These are phyloP conservation scores for Leptographium wingfieldii DNA, from an alignment of 2,329 filamentous ascomycete genomes.

Conservation along the genomic window DNA sequence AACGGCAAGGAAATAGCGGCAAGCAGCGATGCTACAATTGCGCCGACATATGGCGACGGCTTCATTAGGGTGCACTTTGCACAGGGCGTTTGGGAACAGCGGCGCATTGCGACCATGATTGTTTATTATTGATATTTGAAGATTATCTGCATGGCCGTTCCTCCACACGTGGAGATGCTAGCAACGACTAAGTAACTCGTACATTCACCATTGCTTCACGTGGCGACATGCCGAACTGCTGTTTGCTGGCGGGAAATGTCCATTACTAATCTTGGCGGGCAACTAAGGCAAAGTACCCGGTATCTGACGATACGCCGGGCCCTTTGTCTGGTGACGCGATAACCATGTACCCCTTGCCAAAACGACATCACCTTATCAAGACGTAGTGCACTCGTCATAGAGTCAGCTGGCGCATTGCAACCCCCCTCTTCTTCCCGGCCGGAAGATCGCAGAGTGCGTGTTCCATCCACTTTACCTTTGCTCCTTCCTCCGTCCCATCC, in stretches of 20 bases:
- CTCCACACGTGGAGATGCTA: not conserved
- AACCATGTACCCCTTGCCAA: too few species aligned
- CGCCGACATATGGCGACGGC: not conserved
- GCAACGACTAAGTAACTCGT: too few species aligned
- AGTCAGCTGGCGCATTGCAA: not conserved
- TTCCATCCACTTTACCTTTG: not conserved
- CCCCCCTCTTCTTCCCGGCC: not conserved
- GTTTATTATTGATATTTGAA: not conserved
- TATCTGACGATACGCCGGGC: not conserved
- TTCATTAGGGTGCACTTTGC: not conserved
- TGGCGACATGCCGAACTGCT: not conserved
- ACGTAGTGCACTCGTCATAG: too few species aligned
- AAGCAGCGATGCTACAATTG: not conserved
- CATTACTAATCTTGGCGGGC: too few species aligned
- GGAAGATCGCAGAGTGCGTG: not conserved
- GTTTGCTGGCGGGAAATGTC: not conserved
- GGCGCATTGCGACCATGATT: not conserved
- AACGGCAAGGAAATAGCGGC: not conserved
- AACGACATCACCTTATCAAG: too few species aligned
- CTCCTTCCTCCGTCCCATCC: not conserved
- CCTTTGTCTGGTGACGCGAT: not conserved
- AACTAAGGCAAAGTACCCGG: not conserved
- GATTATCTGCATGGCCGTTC: not conserved
- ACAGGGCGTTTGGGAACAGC: not conserved
- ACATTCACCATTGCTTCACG: not conserved